Evolutionary conservation across 441 rosid species (phyloP).

Genomic region (Oxalis stricta): DNA sequence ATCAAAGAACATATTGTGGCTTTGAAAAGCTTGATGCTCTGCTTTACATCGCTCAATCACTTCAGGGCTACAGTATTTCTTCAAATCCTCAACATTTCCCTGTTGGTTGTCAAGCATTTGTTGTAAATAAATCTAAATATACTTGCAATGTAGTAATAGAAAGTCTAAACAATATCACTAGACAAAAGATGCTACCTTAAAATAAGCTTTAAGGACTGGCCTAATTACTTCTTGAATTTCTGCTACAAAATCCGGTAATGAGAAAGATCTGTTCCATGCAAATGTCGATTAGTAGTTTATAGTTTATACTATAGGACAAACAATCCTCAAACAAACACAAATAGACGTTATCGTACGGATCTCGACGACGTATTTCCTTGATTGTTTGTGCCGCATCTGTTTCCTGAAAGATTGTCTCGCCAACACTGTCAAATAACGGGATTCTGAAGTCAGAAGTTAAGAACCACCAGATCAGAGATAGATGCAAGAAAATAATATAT

Average conservation of each 20-base stretch:
- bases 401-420: conserved; percentile 71
- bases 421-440: conserved; percentile 42
- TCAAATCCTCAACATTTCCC: conserved; percentile 64
- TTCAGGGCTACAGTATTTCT: conserved; percentile 73
- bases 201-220: conserved; percentile 70
- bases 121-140: no score
- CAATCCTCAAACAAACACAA: conserved; percentile 1
- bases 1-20: conserved; percentile 65
- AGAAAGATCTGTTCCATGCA: conserved; percentile 41
- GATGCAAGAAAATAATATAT: not conserved
- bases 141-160: no score
- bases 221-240: conserved; percentile 80
- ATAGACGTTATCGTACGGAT: conserved; percentile 50
- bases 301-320: conserved; percentile 2
- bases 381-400: conserved; percentile 77
- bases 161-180: no score
- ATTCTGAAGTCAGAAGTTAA: conserved; percentile 5
- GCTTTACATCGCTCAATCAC: conserved; percentile 62
- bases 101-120: conserved; percentile 11
- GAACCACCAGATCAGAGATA: not conserved
- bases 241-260: conserved; percentile 69
- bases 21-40: conserved; percentile 51
- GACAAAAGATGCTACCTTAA: conserved; percentile 49
- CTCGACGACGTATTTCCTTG: conserved; percentile 75
- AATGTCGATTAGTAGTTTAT: not conserved